Conservation (phyloP, 2,329 filamentous ascomycete genomes). For the Fusarium sp. region DNA sequence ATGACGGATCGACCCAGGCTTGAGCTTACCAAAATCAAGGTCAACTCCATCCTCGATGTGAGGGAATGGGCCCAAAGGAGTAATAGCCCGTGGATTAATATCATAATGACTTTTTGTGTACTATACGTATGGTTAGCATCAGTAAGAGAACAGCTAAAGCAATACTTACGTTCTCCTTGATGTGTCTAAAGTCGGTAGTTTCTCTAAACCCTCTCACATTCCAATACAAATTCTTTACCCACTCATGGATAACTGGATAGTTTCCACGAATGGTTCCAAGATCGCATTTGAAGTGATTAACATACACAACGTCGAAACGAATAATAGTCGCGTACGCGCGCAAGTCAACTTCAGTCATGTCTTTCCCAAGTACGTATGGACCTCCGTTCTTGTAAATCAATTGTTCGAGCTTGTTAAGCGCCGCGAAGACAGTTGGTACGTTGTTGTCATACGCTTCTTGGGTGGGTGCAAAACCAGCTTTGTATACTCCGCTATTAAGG, state of each 20-base stretch:
- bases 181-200: slow-evolving; percentile 73
- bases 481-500: slow-evolving; percentile 62
- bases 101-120: slow-evolving; percentile 45
- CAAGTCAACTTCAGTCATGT: slow-evolving; percentile 76
- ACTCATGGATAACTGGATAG: slow-evolving; percentile 74
- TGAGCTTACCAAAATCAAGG: slow-evolving; percentile 35
- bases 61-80: slow-evolving; percentile 44
- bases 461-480: slow-evolving; percentile 72
- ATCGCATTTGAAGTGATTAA: slow-evolving; percentile 74
- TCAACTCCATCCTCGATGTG: slow-evolving; percentile 40
- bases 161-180: slow-evolving; percentile 66
- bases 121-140: slow-evolving; percentile 9
- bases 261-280: slow-evolving; percentile 71
- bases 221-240: slow-evolving; percentile 78
- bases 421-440: slow-evolving; percentile 69
- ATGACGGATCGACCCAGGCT: slow-evolving; percentile 38
- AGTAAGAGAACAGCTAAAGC: rapidly evolving
- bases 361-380: slow-evolving; percentile 71
- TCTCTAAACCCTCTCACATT: slow-evolving; percentile 62
- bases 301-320: slow-evolving; percentile 76
- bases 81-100: slow-evolving; percentile 46
- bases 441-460: slow-evolving; percentile 74
- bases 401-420: slow-evolving; percentile 71
- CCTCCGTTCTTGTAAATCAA: slow-evolving; percentile 59
- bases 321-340: slow-evolving; percentile 72